phyloP scores from a whole-genome alignment of 2,329 filamentous ascomycete species.

The Penicillium sp. region DNA sequence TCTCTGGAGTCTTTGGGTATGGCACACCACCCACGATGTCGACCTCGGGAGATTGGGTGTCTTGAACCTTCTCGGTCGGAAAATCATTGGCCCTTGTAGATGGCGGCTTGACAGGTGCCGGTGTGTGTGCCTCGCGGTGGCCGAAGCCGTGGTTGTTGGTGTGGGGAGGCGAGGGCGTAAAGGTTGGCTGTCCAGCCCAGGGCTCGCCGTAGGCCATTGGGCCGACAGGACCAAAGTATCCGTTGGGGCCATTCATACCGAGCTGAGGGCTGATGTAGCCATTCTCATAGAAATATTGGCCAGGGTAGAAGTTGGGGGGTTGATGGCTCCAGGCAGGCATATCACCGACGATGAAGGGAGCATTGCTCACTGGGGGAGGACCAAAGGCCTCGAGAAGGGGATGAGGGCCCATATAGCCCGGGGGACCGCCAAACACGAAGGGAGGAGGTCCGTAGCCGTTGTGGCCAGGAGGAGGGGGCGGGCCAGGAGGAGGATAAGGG shows the following conservation, averaged over 20 bases:
- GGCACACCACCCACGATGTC: not conserved
- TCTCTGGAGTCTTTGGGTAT: conserved; percentile 1
- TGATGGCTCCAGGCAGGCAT: conserved; percentile 1
- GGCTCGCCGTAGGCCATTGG: not conserved
- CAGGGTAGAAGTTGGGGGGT: not conserved
- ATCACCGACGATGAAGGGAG: conserved; percentile 12
- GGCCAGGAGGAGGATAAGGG: not conserved
- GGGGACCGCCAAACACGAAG: conserved; percentile 2
- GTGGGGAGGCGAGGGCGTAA: not conserved
- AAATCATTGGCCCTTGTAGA: not conserved
- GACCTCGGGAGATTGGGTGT: not conserved
- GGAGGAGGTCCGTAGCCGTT: conserved; percentile 5
- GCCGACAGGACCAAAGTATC: not conserved
- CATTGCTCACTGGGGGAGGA: not conserved
- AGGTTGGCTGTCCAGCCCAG: not conserved
- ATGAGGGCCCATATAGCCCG: not conserved
- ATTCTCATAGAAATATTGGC: not conserved
- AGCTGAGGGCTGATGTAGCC: not conserved
- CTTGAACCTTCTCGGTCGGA: not conserved
- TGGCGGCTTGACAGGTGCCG: not conserved
- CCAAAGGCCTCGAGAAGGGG: not conserved
- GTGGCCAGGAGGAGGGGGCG: not conserved
- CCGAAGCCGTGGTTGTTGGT: not conserved
- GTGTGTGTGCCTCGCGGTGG: not conserved
- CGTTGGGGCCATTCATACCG: not conserved